Evolutionary conservation across 2,329 filamentous ascomycete genomes (phyloP).

Genomic region (Fusarium ambrosium): DNA sequence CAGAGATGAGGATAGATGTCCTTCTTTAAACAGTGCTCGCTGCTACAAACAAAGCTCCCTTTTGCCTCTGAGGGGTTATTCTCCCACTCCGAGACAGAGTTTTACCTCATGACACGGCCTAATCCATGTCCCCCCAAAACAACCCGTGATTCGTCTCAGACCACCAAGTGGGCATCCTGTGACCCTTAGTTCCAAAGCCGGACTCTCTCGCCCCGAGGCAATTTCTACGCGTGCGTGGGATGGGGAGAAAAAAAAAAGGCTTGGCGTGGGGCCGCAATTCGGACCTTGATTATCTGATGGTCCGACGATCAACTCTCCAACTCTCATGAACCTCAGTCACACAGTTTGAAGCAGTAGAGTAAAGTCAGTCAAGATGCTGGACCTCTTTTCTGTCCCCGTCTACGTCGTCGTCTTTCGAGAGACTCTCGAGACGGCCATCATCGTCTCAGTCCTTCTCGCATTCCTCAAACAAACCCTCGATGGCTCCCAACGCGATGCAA

Average conservation of each 20-base stretch:
- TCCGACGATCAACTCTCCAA: slow-evolving; percentile 2
- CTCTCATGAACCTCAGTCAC: not conserved
- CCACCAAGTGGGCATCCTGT: slow-evolving; percentile 38
- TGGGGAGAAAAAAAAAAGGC: not conserved
- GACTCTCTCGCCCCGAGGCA: slow-evolving; percentile 26
- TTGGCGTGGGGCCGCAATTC: slow-evolving; percentile 27
- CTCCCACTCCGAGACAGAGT: slow-evolving; percentile 10
- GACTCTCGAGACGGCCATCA: slow-evolving; percentile 84
- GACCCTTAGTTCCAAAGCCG: slow-evolving; percentile 30
- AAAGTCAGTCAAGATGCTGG: slow-evolving; percentile 60
- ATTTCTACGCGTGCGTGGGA: slow-evolving; percentile 11
- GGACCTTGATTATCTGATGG: slow-evolving; percentile 37
- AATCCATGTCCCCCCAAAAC: slow-evolving; percentile 7
- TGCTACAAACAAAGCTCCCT: no score
- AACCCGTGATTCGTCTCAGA: slow-evolving; percentile 25
- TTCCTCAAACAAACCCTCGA: slow-evolving; percentile 86
- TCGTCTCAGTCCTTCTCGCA: slow-evolving; percentile 85
- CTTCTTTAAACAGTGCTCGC: not conserved
- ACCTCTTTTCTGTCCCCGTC: slow-evolving; percentile 83
- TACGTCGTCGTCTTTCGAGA: slow-evolving; percentile 95
- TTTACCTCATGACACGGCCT: slow-evolving; percentile 23
- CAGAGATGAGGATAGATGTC: not conserved
- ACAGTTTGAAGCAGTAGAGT: not conserved
- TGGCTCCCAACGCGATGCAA: slow-evolving; percentile 71
- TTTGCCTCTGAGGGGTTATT: not conserved